phyloP scores from a whole-genome alignment of 768 basidiomycete genomes.

The Rhizopogon roseolus region DNA sequence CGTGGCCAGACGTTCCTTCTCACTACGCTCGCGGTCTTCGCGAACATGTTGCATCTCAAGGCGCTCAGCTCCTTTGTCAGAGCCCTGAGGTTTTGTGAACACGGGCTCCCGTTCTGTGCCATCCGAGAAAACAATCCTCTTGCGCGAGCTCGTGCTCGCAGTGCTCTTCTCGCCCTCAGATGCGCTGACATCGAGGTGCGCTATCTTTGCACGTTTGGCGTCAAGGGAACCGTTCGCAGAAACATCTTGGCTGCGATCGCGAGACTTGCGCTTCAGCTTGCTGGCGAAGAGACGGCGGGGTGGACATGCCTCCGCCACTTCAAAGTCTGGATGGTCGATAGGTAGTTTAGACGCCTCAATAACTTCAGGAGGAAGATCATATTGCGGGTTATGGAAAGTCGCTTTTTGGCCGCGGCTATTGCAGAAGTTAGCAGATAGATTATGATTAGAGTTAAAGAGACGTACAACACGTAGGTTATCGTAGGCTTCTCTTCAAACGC shows the following conservation, averaged over 20 bases:
- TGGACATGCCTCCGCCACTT: constrained; percentile 47
- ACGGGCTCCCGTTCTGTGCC: constrained; percentile 3
- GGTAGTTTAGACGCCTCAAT: constrained; percentile 46
- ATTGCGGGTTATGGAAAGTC: constrained; percentile 59
- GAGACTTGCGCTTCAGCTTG: constrained; percentile 21
- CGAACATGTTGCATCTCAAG: constrained; percentile 11
- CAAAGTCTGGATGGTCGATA: constrained; percentile 60
- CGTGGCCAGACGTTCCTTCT: constrained; percentile 16
- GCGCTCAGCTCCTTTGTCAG: constrained; percentile 2
- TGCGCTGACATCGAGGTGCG: constrained; percentile 2
- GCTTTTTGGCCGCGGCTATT: constrained; percentile 66
- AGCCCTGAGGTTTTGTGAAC: constrained; percentile 2
- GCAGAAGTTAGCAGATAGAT: constrained; percentile 1
- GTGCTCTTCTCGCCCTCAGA: constrained; percentile 14
- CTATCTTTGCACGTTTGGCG: constrained; percentile 12
- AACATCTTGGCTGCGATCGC: constrained; percentile 20
- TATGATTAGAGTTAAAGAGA: constrained; percentile 9
- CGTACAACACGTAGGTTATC: constrained; percentile 72
- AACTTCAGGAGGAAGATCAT: constrained; percentile 41
- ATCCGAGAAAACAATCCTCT: neutral
- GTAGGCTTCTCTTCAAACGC: constrained; percentile 51
- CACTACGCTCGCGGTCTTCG: constrained; percentile 21
- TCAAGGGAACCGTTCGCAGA: neutral
- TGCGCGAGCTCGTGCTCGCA: neutral
- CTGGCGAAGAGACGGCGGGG: constrained; percentile 56